Conservation (phyloP, 2,329 filamentous ascomycete species). For the Microdochium bolleyi region DNA sequence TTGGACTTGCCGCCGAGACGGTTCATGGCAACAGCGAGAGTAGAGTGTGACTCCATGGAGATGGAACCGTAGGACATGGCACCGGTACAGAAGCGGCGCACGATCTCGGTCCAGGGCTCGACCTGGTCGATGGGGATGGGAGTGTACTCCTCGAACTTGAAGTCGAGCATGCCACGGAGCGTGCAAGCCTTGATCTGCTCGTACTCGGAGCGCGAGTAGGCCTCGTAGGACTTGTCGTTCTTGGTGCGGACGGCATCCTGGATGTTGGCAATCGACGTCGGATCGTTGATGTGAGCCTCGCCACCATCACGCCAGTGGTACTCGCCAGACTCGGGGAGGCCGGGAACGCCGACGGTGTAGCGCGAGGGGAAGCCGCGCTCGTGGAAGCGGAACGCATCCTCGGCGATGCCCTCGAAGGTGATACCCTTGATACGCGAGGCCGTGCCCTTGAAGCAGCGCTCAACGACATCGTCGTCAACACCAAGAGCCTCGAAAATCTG, state of each 20-base stretch:
- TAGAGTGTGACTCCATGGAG: slow-evolving; percentile 97
- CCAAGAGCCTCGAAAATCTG: slow-evolving; percentile 97
- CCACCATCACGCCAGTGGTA: slow-evolving; percentile 98
- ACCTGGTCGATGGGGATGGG: slow-evolving; percentile 93
- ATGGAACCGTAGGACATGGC: slow-evolving; percentile 99
- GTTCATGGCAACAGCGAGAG: slow-evolving; percentile 94
- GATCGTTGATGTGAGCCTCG: slow-evolving; percentile 92
- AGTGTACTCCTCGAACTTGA: slow-evolving; percentile 81
- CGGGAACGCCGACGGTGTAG: slow-evolving; percentile 66
- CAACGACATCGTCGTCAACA: slow-evolving; percentile 84
- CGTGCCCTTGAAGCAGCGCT: slow-evolving; percentile 90
- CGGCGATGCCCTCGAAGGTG: slow-evolving; percentile 87
- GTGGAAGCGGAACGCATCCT: slow-evolving; percentile 91
- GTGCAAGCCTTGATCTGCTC: slow-evolving; percentile 97
- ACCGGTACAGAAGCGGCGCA: slow-evolving; percentile 90
- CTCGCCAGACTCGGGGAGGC: slow-evolving; percentile 85
- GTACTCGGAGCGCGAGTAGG: slow-evolving; percentile 87
- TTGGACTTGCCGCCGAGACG: slow-evolving; percentile 94
- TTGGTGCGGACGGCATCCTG: slow-evolving; percentile 94
- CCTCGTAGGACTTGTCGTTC: slow-evolving; percentile 98
- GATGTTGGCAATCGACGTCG: slow-evolving; percentile 89
- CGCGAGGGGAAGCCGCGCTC: slow-evolving; percentile 86
- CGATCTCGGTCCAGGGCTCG: slow-evolving; percentile 96
- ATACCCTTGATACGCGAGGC: slow-evolving; percentile 91
- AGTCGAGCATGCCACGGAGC: slow-evolving; percentile 86